Conservation (phyloP, 257 asterid genomes). For the Solanum piurae region DNA sequence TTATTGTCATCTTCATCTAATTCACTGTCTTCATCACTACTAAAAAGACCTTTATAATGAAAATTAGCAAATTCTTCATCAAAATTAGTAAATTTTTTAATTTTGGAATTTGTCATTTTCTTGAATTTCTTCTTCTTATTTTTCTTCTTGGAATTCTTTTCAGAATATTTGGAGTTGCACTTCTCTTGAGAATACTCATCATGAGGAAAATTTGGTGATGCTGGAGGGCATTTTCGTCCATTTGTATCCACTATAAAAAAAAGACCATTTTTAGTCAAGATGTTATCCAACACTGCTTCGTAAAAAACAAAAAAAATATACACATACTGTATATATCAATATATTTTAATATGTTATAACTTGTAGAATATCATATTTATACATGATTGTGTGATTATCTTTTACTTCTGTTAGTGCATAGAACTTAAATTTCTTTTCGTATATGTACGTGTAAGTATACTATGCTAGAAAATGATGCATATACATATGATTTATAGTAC, state of each 20-base stretch:
- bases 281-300: background rate
- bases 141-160: background rate
- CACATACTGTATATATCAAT: background rate
- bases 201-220: background rate
- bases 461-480: background rate
- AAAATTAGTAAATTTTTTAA: background rate
- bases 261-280: background rate
- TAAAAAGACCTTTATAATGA: conserved; percentile 1
- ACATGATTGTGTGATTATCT: background rate
- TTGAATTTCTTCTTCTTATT: background rate
- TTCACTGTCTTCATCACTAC: conserved; percentile 2
- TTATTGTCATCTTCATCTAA: background rate
- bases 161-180: background rate
- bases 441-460: background rate
- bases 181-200: background rate
- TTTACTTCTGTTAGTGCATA: background rate
- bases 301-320: background rate
- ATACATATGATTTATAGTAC: background rate
- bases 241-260: background rate
- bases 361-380: background rate
- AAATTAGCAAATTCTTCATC: background rate
- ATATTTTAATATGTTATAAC: background rate
- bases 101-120: background rate
- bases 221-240: background rate
- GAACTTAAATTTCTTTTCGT: background rate